phyloP scores from a whole-genome alignment of 208 protist genomes.

The Crithidia bombi region DNA sequence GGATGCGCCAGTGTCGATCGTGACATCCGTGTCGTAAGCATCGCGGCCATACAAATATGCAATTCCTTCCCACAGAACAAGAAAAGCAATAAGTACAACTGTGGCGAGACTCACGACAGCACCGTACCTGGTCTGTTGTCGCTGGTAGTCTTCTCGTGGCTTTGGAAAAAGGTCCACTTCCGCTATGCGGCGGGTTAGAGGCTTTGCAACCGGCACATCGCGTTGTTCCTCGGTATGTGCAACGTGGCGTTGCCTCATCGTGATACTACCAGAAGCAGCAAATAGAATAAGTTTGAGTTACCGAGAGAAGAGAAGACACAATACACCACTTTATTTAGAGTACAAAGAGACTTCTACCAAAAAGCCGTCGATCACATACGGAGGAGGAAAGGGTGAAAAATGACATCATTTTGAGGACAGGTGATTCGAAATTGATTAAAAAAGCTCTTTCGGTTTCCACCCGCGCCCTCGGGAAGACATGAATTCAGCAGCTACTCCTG shows the following conservation, averaged over 20 bases:
- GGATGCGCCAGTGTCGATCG: constrained; percentile 51
- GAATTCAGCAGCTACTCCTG: too few species aligned
- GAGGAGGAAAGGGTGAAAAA: too few species aligned
- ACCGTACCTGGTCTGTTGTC: constrained; percentile 56
- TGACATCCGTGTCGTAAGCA: constrained; percentile 67
- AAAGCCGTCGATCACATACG: too few species aligned
- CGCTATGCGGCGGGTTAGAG: constrained; percentile 41
- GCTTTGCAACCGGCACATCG: background rate
- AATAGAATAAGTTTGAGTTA: too few species aligned
- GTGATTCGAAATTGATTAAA: too few species aligned
- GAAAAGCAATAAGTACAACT: constrained; percentile 41
- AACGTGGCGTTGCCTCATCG: constrained; percentile 20
- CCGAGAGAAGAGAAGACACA: background rate
- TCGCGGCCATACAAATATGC: constrained; percentile 57
- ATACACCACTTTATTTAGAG: background rate
- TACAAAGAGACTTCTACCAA: background rate
- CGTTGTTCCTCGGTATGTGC: background rate
- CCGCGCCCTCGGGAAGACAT: too few species aligned
- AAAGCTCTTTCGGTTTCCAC: too few species aligned
- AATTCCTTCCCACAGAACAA: constrained; percentile 60
- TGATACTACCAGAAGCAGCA: background rate
- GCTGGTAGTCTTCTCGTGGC: constrained; percentile 65
- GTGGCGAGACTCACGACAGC: constrained; percentile 55
- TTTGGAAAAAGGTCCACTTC: constrained; percentile 68
- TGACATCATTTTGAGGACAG: too few species aligned